phyloP scores from a whole-genome alignment of 106 monocot genomes.

The Chionographis japonica region DNA sequence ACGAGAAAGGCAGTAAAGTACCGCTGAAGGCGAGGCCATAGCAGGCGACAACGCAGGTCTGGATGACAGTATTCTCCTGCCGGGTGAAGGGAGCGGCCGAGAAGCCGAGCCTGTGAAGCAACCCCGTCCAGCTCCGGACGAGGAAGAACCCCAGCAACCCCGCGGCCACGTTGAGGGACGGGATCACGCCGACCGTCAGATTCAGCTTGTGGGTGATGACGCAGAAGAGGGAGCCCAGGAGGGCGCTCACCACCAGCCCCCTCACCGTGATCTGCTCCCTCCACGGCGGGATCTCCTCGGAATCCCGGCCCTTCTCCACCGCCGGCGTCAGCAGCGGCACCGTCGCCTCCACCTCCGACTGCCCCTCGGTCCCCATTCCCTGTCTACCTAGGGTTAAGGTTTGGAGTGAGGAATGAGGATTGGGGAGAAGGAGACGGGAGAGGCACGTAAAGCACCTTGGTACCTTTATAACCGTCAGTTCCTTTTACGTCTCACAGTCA shows the following conservation, averaged over 20 bases:
- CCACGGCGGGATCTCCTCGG: conserved; percentile 54
- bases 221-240: conserved; percentile 83
- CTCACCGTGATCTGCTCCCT: conserved; percentile 78
- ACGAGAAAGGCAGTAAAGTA: conserved; percentile 10
- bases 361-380: too few relatives aligned
- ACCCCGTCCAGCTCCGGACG: conserved; percentile 71
- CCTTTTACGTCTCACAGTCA: too few relatives aligned
- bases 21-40: conserved; percentile 92
- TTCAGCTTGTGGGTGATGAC: conserved; percentile 96
- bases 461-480: too few relatives aligned
- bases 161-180: conserved; percentile 92
- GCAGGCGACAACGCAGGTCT: conserved; percentile 98
- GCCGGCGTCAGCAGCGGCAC: conserved; percentile 35
- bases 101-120: conserved; percentile 48
- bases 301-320: background rate
- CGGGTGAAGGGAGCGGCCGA: conserved; percentile 54
- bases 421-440: too few relatives aligned
- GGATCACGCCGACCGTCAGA: conserved; percentile 93
- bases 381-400: too few relatives aligned
- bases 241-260: conserved; percentile 63
- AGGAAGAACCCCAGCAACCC: conserved; percentile 88
- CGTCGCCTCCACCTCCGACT: conserved; percentile 30
- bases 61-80: conserved; percentile 97
- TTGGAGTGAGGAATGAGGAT: too few relatives aligned
- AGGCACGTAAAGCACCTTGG: too few relatives aligned